Conservation (phyloP, 805 yeast species). For the Pichia scutulata region DNA sequence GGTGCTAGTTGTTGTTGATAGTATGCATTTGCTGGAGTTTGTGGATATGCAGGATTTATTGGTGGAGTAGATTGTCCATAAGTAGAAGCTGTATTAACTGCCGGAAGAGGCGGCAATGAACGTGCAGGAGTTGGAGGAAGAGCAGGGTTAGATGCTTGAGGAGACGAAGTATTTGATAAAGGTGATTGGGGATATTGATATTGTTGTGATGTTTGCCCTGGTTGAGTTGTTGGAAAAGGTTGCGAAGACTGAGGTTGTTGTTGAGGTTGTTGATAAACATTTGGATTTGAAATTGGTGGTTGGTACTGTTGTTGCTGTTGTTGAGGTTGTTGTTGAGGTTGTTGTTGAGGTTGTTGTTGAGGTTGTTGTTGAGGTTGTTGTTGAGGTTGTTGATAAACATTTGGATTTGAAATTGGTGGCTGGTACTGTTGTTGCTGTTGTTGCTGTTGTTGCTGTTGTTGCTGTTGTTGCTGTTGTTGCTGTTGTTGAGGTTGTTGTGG, state of each 20-base stretch:
- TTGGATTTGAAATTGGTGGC: constrained; percentile 1
- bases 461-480: background rate
- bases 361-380: background rate
- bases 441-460: constrained; percentile 3
- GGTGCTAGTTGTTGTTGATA: constrained; percentile 14
- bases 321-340: background rate
- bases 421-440: background rate
- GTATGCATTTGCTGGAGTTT: constrained; percentile 1
- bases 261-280: constrained; percentile 4
- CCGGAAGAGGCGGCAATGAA: background rate
- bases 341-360: background rate
- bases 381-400: constrained; percentile 4
- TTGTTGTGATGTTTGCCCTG: constrained; percentile 8
- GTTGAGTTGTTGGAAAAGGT: constrained; percentile 11
- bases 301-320: constrained; percentile 1
- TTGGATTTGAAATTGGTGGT: constrained; percentile 14
- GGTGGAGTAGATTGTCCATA: background rate
- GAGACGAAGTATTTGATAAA: constrained; percentile 12
- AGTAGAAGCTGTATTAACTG: background rate
- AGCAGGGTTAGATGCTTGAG: constrained; percentile 9
- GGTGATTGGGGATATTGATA: constrained; percentile 3
- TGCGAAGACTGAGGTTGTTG: constrained; percentile 7
- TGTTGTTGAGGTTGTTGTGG: background rate
- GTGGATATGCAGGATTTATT: background rate
- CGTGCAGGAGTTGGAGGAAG: background rate